A percentile compares a stretch with the other conserved stretches of the same genome.
Evolutionary conservation across 805 yeast species (phyloP).

Genomic region (Priceomyces castillae): DNA sequence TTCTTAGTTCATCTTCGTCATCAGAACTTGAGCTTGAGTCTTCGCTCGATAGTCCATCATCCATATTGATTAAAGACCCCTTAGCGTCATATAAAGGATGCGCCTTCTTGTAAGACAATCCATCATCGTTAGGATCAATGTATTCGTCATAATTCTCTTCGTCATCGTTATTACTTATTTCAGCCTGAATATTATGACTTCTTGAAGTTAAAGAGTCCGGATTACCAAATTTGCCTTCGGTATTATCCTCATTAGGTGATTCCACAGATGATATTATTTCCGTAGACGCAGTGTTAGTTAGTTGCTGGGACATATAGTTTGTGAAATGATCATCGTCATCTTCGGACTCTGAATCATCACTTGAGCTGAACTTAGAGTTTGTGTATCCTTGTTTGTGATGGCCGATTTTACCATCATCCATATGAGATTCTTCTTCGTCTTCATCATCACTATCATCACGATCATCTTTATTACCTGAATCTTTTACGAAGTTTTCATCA

Average conservation of each 20-base stretch:
- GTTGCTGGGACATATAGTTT: constrained; percentile 74
- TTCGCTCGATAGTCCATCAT: constrained; percentile 28
- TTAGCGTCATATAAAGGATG: constrained; percentile 58
- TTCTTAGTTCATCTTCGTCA: constrained; percentile 25
- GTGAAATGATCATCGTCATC: constrained; percentile 57
- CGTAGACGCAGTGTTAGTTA: constrained; percentile 50
- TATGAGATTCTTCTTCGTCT: constrained; percentile 16
- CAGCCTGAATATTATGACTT: constrained; percentile 25
- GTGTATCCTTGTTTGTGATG: constrained; percentile 5
- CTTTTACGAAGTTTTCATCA: constrained; percentile 23
- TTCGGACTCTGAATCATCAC: constrained; percentile 36
- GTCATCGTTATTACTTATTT: constrained; percentile 13
- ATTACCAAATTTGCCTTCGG: constrained; percentile 41
- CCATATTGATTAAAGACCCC: constrained; percentile 19
- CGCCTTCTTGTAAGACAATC: constrained; percentile 64
- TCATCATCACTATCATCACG: constrained; percentile 20
- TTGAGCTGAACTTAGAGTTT: constrained; percentile 12
- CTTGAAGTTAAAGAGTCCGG: background rate
- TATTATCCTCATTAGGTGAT: constrained; percentile 56
- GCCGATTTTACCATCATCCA: constrained; percentile 18
- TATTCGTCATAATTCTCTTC: constrained; percentile 55
- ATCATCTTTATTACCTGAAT: background rate
- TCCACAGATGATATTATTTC: constrained; percentile 38
- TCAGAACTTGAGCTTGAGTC: constrained; percentile 30
- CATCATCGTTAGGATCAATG: constrained; percentile 80